phyloP scores from a whole-genome alignment of 306 rosid species.

The Myrica gale region DNA sequence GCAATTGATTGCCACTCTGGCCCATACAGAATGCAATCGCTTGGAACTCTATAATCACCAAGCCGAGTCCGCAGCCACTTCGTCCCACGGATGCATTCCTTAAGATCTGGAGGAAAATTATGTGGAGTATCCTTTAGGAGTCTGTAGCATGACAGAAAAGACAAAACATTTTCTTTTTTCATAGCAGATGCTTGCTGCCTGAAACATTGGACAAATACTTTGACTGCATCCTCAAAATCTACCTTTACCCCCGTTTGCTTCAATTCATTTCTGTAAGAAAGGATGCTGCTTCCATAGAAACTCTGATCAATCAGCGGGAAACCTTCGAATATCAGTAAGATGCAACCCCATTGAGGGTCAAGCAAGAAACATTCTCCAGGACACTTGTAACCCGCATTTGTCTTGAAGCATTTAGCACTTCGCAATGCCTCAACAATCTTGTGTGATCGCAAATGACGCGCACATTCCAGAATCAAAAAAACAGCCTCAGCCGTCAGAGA shows the following conservation, averaged over 20 bases:
- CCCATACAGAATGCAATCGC: conserved; percentile 56
- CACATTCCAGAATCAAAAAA: conserved; percentile 46
- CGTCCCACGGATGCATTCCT: conserved; percentile 5
- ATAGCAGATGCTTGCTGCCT: conserved; percentile 36
- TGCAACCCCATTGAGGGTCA: conserved; percentile 60
- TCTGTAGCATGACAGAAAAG: conserved; percentile 54
- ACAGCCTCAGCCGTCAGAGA: conserved; percentile 43
- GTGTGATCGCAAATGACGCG: not conserved
- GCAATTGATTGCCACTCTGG: conserved; percentile 61
- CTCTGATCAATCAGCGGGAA: conserved; percentile 49
- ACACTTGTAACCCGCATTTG: conserved; percentile 48
- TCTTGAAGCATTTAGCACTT: conserved; percentile 48
- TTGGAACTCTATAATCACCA: conserved; percentile 46
- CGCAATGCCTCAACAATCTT: conserved; percentile 30
- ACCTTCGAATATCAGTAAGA: conserved; percentile 50
- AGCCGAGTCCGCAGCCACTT: conserved; percentile 61
- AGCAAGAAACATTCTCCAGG: conserved; percentile 51
- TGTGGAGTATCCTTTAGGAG: conserved; percentile 20
- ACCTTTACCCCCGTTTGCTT: conserved; percentile 48
- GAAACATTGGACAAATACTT: conserved; percentile 40
- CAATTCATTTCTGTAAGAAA: conserved; percentile 35
- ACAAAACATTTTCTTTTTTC: conserved; percentile 34
- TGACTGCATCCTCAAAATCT: conserved; percentile 50
- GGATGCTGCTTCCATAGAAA: conserved; percentile 42
- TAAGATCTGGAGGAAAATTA: conserved; percentile 34